These are phyloP conservation scores for Yamadazyma diospyri DNA, from an alignment of 1,139 yeast genomes.

Conservation along the genomic window DNA sequence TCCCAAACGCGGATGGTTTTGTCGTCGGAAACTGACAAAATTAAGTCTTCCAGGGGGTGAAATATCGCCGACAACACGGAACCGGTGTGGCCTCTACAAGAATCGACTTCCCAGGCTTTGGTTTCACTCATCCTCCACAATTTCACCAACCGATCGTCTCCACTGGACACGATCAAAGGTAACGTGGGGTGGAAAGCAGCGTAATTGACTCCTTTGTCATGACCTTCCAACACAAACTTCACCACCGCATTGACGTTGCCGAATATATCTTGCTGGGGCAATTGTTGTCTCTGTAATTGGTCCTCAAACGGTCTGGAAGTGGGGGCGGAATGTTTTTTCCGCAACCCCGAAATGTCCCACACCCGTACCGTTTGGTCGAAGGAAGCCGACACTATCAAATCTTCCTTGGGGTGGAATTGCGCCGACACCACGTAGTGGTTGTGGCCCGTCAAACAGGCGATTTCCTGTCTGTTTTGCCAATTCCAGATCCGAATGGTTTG, in stretches of 20 bases:
- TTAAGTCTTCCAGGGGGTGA: slow-evolving; percentile 92
- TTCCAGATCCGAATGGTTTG: slow-evolving; percentile 99
- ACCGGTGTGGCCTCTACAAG: slow-evolving; percentile 96
- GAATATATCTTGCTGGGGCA: slow-evolving; percentile 86
- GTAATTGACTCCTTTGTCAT: slow-evolving; percentile 98
- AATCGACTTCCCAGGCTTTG: slow-evolving; percentile 98
- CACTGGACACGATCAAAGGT: slow-evolving; percentile 93
- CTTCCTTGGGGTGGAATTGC: slow-evolving; percentile 94
- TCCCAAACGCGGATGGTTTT: slow-evolving; percentile 98
- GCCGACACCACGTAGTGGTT: slow-evolving; percentile 98
- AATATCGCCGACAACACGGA: slow-evolving; percentile 86
- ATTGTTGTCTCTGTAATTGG: slow-evolving; percentile 68
- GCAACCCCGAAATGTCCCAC: slow-evolving; percentile 95
- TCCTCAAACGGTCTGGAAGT: slow-evolving; percentile 66
- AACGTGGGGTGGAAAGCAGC: slow-evolving; percentile 96
- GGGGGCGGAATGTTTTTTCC: slow-evolving; percentile 95
- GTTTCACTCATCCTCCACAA: slow-evolving; percentile 98
- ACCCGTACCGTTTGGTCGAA: slow-evolving; percentile 98
- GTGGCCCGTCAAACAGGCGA: slow-evolving; percentile 96
- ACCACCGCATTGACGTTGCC: slow-evolving; percentile 94
- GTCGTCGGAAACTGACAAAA: slow-evolving; percentile 92
- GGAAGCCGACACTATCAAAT: slow-evolving; percentile 90
- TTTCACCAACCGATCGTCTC: slow-evolving; percentile 93
- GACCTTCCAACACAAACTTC: slow-evolving; percentile 95
- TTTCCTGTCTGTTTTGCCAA: slow-evolving; percentile 98